phyloP scores from a whole-genome alignment of 352 stramenopile genomes.

The Globisporangium sylvaticum region DNA sequence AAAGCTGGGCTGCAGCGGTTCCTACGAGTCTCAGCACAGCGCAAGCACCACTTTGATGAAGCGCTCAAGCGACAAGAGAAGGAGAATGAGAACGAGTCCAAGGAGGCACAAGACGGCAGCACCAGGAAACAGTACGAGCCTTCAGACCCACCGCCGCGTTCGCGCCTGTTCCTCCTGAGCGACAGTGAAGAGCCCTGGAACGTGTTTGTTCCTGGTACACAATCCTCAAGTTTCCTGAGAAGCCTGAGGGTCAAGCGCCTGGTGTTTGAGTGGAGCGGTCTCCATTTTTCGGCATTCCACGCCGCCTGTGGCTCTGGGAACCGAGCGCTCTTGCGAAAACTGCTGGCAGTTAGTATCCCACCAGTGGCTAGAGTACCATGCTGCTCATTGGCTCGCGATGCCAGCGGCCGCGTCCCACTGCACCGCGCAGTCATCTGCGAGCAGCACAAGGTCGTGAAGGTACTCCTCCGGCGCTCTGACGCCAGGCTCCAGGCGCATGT shows the following conservation, averaged over 20 bases:
- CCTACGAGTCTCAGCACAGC: neutral
- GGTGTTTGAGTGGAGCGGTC: conserved; percentile 29
- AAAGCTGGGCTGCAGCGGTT: neutral
- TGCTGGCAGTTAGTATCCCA: conserved; percentile 14
- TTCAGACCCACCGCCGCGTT: neutral
- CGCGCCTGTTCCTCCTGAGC: conserved; percentile 30
- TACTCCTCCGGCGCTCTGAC: conserved; percentile 34
- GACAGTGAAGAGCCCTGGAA: conserved; percentile 31
- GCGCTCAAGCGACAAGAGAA: conserved; percentile 4
- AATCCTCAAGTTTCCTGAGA: neutral
- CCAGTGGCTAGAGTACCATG: too few species aligned
- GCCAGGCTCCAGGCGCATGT: conserved; percentile 34
- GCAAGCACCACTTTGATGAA: conserved; percentile 8
- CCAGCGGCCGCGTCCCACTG: conserved; percentile 37
- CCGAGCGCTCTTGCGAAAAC: conserved; percentile 5
- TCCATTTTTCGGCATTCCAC: conserved; percentile 36
- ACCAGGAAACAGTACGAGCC: neutral
- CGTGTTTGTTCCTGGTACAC: conserved; percentile 24
- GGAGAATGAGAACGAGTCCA: neutral
- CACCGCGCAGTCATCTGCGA: conserved; percentile 51
- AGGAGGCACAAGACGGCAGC: neutral
- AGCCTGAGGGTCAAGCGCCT: conserved; percentile 19
- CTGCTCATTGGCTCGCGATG: conserved; percentile 32
- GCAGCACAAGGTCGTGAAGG: conserved; percentile 25
- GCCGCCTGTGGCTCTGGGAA: conserved; percentile 26